Evolutionary conservation across 306 rosid species (phyloP).

Genomic region (Dryas alaskensis): DNA sequence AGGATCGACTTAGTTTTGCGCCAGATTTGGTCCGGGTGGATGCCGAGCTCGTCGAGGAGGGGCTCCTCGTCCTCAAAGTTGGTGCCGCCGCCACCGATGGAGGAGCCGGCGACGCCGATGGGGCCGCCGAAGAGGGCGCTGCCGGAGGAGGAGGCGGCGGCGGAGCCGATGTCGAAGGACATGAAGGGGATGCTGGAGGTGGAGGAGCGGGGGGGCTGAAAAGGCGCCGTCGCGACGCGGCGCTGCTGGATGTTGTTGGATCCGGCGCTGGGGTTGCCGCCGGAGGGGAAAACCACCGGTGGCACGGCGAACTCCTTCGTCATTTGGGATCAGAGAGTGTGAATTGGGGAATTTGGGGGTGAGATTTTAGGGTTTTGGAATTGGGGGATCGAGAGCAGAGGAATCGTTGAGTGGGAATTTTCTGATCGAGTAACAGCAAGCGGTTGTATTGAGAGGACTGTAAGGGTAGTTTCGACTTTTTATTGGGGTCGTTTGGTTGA

Average conservation of each 20-base stretch:
- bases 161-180: slow-evolving; percentile 91
- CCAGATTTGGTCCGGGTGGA: slow-evolving; percentile 97
- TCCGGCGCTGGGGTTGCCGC: slow-evolving; percentile 51
- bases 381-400: slow-evolving; percentile 9
- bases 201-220: slow-evolving; percentile 64
- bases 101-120: slow-evolving; percentile 31
- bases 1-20: slow-evolving; percentile 75
- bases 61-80: slow-evolving; percentile 92
- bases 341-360: not conserved
- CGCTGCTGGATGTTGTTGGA: slow-evolving; percentile 58
- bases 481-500: rapidly evolving
- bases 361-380: slow-evolving; percentile 16
- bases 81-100: slow-evolving; percentile 34
- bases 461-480: slow-evolving; percentile 7
- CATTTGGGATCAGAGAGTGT: slow-evolving; percentile 30
- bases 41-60: slow-evolving; percentile 92
- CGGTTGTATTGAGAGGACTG: not conserved
- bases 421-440: not conserved
- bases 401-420: not conserved
- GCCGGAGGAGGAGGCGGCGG: slow-evolving; percentile 62
- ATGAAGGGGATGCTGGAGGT: slow-evolving; percentile 80
- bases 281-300: slow-evolving; percentile 82
- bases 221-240: slow-evolving; percentile 75
- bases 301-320: slow-evolving; percentile 67
- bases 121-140: slow-evolving; percentile 56